Base-by-base conservation (phyloP, 371 early-diverging fungal species). In the Mortierella sp. region DNA sequence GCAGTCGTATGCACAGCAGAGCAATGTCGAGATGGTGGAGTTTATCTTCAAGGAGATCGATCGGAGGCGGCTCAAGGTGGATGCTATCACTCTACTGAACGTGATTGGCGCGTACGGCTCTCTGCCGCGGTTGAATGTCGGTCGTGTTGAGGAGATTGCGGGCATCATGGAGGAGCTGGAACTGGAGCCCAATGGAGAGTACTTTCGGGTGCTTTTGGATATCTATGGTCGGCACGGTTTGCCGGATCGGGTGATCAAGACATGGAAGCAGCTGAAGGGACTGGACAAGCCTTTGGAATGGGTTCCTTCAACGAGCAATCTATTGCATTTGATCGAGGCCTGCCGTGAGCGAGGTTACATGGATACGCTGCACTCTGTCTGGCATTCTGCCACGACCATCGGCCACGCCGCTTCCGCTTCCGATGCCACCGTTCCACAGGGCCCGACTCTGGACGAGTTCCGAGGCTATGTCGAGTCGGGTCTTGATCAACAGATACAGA, bases 1-100 rank as follows among this genome's bases (percentile, higher is more conserved):
- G 75, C 77, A 74, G 50, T 69, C 80, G 6, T 85, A 85, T 26
- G 70, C 74, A n/a, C 72, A 74, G 26, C 63, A 53, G 45, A 43
- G 68, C 43, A 80, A 85, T n/a, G 68, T 71, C 19, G 80, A 80
- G 63, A 85, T 80, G 85, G 81, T 75, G 24, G 80, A 80, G 72
- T 72, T 66, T 58, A 77, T 85, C 37, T 85, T 44, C 48, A 71
- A 77, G 50, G 78, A 77, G 41, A 71, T 80, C 14, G 24, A 40
- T 16, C 71, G 44, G 16, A 77, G 66, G 52, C 48, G 39, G 4
- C 16, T 77, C 65, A 44, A 58, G 41, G 19, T 66, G 19, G 85
- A 85, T 31, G 45, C 68, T 0, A 63, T 74, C n/a, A 43, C 65
- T 8, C 13, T 85, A 55, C 64, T 66, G n/a, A 77, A 78, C 2